Base-by-base conservation (phyloP, 495 filamentous ascomycete species). In the Lasiosphaeria miniovina region DNA sequence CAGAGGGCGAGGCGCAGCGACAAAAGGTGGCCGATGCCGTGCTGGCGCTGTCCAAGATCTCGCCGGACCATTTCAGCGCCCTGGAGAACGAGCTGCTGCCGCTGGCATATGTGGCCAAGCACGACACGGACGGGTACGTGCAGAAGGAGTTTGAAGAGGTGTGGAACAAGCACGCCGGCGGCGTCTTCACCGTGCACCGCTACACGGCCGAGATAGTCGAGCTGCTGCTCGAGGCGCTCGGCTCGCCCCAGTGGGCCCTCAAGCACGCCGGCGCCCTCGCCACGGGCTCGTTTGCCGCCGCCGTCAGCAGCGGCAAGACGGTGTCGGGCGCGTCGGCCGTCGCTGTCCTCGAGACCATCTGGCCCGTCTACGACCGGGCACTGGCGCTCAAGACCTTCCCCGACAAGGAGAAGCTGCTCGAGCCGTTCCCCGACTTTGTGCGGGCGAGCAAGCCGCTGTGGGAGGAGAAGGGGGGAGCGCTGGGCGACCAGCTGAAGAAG, bases 161-260 rank as follows among this genome's bases (percentile, higher is more conserved):
- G 0, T 98, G 94, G 94, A 82, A 82, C 41, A 89, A 96, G 59
- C 92, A 93, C 68, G 93, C 93, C 2, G 93, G 91, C 40, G 91
- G 92, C 43, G 84, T 84, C 17, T 83, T 91, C 36, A 87, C 90
- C 1, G 89, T 96, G 24, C 80, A 88, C 57, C 80, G 96, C 3
- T 95, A 96, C 67, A 78, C 96, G 17, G 80, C 79, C 46, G 94
- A 98, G 74, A 96, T 98, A 62, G 76, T 88, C 14, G 74, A 71
- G 12, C 76, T 97, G 2, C 83, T 84, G 12, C 77, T 82, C 15
- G 75, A 80, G 54, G 80, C 91, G 57, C 71, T 97, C 12, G 82
- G 87, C 4, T 91, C 90, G 7, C 81, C 88, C 3, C 87, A 88
- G 65, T 98, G 94, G 94, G 85, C 85, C 6, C 84, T 96, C 32